Conservation (phyloP, 495 filamentous ascomycete genomes). For the Tuber borchii region DNA sequence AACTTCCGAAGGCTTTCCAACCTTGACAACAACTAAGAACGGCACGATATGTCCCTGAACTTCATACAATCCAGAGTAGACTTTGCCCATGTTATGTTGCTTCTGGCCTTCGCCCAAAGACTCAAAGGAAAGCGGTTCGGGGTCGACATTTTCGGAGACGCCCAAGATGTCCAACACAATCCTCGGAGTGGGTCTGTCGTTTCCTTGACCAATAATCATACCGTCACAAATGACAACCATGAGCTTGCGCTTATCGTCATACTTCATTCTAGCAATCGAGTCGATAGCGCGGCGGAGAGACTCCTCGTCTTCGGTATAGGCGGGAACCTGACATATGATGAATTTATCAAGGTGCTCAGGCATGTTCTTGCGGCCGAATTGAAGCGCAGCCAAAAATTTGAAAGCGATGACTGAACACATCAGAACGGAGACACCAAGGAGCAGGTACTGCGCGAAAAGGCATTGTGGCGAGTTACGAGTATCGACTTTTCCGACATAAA, state of each 20-base stretch:
- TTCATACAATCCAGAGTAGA: constrained; percentile 96
- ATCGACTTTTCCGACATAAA: constrained; percentile 88
- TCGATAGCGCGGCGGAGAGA: constrained; percentile 94
- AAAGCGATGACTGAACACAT: constrained; percentile 76
- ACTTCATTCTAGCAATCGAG: constrained; percentile 88
- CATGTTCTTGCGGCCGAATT: constrained; percentile 82
- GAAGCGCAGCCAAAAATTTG: constrained; percentile 94
- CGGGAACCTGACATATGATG: constrained; percentile 93
- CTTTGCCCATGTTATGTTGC: constrained; percentile 98
- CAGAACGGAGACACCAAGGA: constrained; percentile 81
- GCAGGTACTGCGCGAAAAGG: constrained; percentile 81
- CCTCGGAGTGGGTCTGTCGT: constrained; percentile 87
- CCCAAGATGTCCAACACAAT: constrained; percentile 97
- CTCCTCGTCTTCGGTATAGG: constrained; percentile 97
- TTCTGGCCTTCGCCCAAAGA: constrained; percentile 91
- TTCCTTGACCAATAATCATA: constrained; percentile 99
- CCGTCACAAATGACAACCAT: constrained; percentile 92
- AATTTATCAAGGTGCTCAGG: constrained; percentile 98
- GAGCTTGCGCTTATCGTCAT: constrained; percentile 97
- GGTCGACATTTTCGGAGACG: constrained; percentile 85
- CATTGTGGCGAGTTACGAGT: constrained; percentile 82
- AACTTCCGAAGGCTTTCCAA: constrained; percentile 94
- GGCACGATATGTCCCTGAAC: constrained; percentile 97
- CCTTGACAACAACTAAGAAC: constrained; percentile 93
- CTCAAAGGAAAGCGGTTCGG: constrained; percentile 96